phyloP scores from a whole-genome alignment of 441 rosid species.

The Macaranga tanarius region DNA sequence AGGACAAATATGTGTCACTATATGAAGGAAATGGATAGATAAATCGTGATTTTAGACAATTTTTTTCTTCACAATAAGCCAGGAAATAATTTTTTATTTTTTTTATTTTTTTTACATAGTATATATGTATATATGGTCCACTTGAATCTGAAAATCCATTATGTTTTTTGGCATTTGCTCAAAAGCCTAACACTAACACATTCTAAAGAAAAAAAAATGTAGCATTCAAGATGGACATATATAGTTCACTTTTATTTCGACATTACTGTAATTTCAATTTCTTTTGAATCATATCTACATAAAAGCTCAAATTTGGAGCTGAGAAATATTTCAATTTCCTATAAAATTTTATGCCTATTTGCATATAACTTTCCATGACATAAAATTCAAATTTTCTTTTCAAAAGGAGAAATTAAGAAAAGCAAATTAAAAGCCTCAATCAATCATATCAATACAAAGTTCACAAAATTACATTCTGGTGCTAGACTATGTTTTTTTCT shows the following conservation, averaged over 20 bases:
- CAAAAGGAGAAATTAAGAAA: background rate
- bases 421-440: background rate
- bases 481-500: background rate
- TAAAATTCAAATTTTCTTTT: too few relatives aligned
- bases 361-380: too few relatives aligned
- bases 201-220: too few relatives aligned
- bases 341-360: too few relatives aligned
- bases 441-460: conserved; percentile 10
- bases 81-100: background rate
- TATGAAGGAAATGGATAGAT: background rate
- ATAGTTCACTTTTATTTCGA: background rate
- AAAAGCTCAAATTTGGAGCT: conserved; percentile 16
- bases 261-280: background rate
- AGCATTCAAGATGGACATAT: background rate
- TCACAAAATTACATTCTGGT: background rate
- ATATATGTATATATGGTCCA: background rate
- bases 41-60: too few relatives aligned
- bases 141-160: conserved; percentile 6
- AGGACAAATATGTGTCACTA: background rate
- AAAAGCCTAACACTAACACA: conserved; percentile 5
- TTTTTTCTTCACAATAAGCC: conserved; percentile 1
- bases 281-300: background rate
- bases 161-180: background rate
- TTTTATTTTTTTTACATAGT: too few relatives aligned
- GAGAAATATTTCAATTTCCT: background rate